Conservation (phyloP, 2,329 filamentous ascomycete genomes). For the Colletotrichum phormii region DNA sequence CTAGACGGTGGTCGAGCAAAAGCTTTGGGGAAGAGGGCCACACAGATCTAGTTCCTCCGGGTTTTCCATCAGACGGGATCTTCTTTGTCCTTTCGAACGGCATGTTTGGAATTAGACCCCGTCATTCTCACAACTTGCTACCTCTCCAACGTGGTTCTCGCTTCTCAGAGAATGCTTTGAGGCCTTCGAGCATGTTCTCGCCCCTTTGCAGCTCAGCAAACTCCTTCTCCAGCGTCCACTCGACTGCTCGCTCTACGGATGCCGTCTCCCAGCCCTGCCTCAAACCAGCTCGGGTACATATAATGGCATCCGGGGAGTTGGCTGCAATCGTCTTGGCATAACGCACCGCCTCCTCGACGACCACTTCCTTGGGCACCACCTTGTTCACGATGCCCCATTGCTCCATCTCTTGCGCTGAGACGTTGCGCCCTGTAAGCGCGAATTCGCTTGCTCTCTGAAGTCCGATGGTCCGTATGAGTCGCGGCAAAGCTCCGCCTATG, state of each 20-base stretch:
- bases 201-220: slow-evolving; percentile 45
- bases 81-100: neutral
- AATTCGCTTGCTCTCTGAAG: slow-evolving; percentile 42
- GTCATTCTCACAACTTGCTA: slow-evolving; percentile 40
- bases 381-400: slow-evolving; percentile 41
- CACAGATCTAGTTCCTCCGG: neutral
- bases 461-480: slow-evolving; percentile 56
- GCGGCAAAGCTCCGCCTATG: slow-evolving; percentile 62
- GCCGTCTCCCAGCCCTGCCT: slow-evolving; percentile 53
- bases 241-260: slow-evolving; percentile 51
- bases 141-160: slow-evolving; percentile 44
- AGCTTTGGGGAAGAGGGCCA: neutral
- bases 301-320: slow-evolving; percentile 49
- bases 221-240: slow-evolving; percentile 44
- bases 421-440: slow-evolving; percentile 40
- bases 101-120: neutral
- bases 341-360: slow-evolving; percentile 38
- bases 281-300: slow-evolving; percentile 53
- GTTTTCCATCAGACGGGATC: neutral
- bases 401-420: slow-evolving; percentile 40
- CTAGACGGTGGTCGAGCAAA: neutral
- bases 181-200: slow-evolving; percentile 44
- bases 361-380: slow-evolving; percentile 31
- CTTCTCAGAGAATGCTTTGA: slow-evolving; percentile 45
- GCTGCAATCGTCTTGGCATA: slow-evolving; percentile 34